Evolutionary conservation across 2,329 filamentous ascomycete genomes (phyloP).

Genomic region (Nothopassalora personata): DNA sequence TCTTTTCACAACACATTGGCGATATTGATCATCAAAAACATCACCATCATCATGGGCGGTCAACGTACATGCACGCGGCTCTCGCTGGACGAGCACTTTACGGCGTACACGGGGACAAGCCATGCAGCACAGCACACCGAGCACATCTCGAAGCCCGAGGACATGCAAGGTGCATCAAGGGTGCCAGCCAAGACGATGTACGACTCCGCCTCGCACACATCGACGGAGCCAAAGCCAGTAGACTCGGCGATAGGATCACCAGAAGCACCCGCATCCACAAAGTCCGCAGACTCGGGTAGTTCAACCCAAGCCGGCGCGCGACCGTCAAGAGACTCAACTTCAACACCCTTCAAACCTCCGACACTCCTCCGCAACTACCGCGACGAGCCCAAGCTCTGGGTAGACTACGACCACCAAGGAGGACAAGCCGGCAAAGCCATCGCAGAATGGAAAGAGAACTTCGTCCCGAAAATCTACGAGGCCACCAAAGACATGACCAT

Average conservation of each 20-base stretch:
- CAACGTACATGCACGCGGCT: neutral
- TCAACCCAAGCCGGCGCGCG: neutral
- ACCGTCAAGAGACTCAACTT: neutral
- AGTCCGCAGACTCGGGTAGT: neutral
- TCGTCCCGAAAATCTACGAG: neutral
- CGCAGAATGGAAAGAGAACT: neutral
- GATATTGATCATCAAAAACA: neutral
- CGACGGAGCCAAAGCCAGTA: neutral
- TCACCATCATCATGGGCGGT: neutral
- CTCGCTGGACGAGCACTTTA: neutral
- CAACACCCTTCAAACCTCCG: neutral
- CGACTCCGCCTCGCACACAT: neutral
- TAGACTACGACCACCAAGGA: neutral
- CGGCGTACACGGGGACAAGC: neutral
- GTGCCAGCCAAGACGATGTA: neutral
- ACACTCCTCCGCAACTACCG: neutral
- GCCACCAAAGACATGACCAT: neutral
- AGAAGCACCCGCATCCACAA: neutral
- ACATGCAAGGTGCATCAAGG: neutral
- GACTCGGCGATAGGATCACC: neutral
- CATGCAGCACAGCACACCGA: neutral
- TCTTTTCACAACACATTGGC: neutral
- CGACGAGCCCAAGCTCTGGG: neutral
- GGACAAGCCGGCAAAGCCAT: slow-evolving; percentile 5
- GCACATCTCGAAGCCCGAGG: neutral